A percentile compares a stretch with the other conserved stretches of the same genome.
phyloP scores from a whole-genome alignment of 2,329 filamentous ascomycete genomes.

The Parasarocladium wereldwijsianum region DNA sequence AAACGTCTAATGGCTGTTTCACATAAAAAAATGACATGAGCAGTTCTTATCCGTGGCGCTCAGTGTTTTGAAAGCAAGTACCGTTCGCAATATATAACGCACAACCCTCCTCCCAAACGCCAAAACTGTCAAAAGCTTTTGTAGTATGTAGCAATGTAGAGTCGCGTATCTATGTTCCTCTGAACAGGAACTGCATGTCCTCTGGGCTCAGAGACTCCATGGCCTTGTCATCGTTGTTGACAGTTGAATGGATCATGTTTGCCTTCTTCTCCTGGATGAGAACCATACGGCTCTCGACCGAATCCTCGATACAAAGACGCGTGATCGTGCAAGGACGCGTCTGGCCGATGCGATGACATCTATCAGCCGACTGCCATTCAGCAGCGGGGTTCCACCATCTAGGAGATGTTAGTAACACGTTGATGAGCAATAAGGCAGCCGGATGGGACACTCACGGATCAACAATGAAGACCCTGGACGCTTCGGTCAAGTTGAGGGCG shows the following conservation, averaged over 20 bases:
- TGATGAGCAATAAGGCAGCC: slow-evolving; percentile 2
- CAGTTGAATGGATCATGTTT: slow-evolving; percentile 92
- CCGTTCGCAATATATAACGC: no score
- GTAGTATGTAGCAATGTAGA: not conserved
- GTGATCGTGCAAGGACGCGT: slow-evolving; percentile 88
- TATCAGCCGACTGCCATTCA: slow-evolving; percentile 94
- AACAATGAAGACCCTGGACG: slow-evolving; percentile 86
- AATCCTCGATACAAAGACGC: slow-evolving; percentile 89
- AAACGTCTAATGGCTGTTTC: no score
- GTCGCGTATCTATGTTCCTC: slow-evolving; percentile 27
- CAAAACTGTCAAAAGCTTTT: no score
- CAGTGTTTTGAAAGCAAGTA: no score
- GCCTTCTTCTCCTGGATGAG: slow-evolving; percentile 97
- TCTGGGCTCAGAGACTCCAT: slow-evolving; percentile 83
- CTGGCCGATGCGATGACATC: slow-evolving; percentile 90
- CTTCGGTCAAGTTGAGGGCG: slow-evolving; percentile 87
- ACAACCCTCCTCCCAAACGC: no score
- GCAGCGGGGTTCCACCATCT: slow-evolving; percentile 99
- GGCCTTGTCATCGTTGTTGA: slow-evolving; percentile 80
- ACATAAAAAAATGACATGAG: no score
- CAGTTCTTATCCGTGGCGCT: no score
- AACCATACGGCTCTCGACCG: slow-evolving; percentile 91
- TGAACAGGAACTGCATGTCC: slow-evolving; percentile 94
- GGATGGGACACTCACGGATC: slow-evolving; percentile 57
- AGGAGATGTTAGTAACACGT: slow-evolving; percentile 11